Evolutionary conservation across 345 rosid species (phyloP), one percentile per base, ranked within the genome.

Genomic region (Carallia brachiata): DNA sequence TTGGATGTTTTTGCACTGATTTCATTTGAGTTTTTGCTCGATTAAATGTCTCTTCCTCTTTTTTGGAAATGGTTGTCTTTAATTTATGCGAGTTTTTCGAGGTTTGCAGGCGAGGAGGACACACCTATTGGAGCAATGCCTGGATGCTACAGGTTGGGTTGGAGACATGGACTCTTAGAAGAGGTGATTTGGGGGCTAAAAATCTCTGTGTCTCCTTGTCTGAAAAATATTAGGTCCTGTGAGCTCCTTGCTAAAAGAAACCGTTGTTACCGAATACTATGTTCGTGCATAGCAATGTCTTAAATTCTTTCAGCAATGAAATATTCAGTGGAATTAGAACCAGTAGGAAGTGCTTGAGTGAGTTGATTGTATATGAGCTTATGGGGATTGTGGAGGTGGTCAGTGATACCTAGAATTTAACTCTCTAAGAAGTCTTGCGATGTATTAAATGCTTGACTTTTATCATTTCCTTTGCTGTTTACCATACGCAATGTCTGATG

Each of bases 111-210:
- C 60, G 93, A 87, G 78, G 97, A 94, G 68, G 98, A 94, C 71
- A 85, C 96, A 0, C 98, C 96, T 50, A 94, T 94, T 81, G 98
- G 98, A 79, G 98, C 98, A 30, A 94, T 94, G 98, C 98, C 98
- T 9, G 97, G 98, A 70, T 94, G 97, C 76, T 91, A 86, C 47
- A 89, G 98, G 83, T 97, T 93, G 77, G 97, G 98, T 18, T 93
- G 98, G 98, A 87, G 97, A 72, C 90, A 86, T 76, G 98, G 98
- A 2, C 96, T 94, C 18, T 75, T 94, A 34, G 79, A 88, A 78
- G 96, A 94, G 95, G 97, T 94, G 63, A 68, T 70, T 73, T 53
- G 6, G 59, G 59, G 4, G 4, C 34, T 66, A 6, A 63, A 48
- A 27, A 53, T 52, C 34, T 62, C 57, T 56, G 12, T 5, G 5